Evolutionary conservation across 257 asterid species (phyloP).

Genomic region (Knoxia roxburghii): DNA sequence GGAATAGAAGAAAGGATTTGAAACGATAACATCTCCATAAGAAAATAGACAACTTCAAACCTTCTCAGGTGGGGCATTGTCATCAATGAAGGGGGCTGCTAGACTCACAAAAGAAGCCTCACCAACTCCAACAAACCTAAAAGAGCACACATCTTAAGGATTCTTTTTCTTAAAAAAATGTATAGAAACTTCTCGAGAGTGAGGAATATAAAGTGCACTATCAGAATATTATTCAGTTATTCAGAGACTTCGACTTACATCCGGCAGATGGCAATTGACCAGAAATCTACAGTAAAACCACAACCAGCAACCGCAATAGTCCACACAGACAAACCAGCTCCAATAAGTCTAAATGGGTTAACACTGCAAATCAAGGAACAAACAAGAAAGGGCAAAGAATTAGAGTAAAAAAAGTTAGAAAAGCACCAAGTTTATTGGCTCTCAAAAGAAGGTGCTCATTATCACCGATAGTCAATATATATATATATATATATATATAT

Average conservation of each 20-base stretch:
- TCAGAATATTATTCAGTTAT: slow-evolving; percentile 11
- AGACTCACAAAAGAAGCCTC: slow-evolving; percentile 99
- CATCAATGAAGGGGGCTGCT: slow-evolving; percentile 98
- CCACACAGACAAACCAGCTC: slow-evolving; percentile 93
- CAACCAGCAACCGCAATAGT: slow-evolving; percentile 80
- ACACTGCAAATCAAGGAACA: slow-evolving; percentile 49
- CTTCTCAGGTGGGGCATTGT: slow-evolving; percentile 89
- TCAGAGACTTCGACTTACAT: slow-evolving; percentile 54
- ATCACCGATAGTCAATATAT: not conserved
- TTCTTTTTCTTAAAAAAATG: not conserved
- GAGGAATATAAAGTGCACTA: not conserved
- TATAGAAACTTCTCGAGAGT: not conserved
- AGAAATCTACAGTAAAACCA: slow-evolving; percentile 74
- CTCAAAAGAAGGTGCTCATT: not conserved
- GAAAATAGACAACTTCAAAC: slow-evolving; percentile 23
- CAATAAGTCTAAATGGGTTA: slow-evolving; percentile 94
- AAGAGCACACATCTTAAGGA: not conserved
- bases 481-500: no score
- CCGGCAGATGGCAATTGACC: slow-evolving; percentile 74
- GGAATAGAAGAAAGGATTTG: not conserved
- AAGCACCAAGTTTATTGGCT: slow-evolving; percentile 3
- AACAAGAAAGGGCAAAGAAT: slow-evolving; percentile 11
- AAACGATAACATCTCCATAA: not conserved
- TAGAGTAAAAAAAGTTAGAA: slow-evolving; percentile 7
- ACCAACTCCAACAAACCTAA: slow-evolving; percentile 97